phyloP scores from a whole-genome alignment of 2,329 filamentous ascomycete genomes.

The Camillea tinctor region DNA sequence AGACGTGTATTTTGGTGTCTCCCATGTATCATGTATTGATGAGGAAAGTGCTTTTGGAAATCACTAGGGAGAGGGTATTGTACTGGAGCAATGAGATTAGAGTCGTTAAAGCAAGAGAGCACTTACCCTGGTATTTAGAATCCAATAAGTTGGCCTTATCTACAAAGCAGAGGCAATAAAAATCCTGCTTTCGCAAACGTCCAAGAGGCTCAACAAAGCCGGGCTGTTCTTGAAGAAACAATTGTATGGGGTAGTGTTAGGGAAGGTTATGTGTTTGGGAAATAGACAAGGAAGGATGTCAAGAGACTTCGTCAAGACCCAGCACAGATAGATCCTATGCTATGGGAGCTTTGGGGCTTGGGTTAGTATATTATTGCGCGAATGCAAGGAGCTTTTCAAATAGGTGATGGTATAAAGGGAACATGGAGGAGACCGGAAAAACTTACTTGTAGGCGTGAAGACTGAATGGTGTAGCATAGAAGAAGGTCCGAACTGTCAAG shows the following conservation, averaged over 20 bases:
- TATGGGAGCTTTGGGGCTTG: too few relatives aligned
- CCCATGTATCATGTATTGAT: background rate
- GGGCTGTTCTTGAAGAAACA: too few relatives aligned
- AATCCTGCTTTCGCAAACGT: background rate
- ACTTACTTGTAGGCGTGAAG: background rate
- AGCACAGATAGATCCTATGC: too few relatives aligned
- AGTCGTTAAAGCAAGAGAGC: background rate
- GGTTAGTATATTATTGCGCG: too few relatives aligned
- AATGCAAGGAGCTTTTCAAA: too few relatives aligned
- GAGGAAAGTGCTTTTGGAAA: background rate
- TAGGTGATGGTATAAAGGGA: background rate
- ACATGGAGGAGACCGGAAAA: background rate
- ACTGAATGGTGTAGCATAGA: background rate
- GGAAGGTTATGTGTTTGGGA: too few relatives aligned
- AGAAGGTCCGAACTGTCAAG: background rate
- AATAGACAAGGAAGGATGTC: too few relatives aligned
- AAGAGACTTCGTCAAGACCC: too few relatives aligned
- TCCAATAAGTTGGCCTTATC: background rate
- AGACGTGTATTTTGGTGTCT: too few relatives aligned
- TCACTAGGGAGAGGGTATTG: background rate
- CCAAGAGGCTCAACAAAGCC: too few relatives aligned
- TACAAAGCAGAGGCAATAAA: background rate
- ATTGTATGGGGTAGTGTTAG: too few relatives aligned
- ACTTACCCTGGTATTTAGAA: background rate
- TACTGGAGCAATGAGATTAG: background rate